Conservation (phyloP, 2,329 filamentous ascomycete genomes). For the Apiospora kogelbergensis region DNA sequence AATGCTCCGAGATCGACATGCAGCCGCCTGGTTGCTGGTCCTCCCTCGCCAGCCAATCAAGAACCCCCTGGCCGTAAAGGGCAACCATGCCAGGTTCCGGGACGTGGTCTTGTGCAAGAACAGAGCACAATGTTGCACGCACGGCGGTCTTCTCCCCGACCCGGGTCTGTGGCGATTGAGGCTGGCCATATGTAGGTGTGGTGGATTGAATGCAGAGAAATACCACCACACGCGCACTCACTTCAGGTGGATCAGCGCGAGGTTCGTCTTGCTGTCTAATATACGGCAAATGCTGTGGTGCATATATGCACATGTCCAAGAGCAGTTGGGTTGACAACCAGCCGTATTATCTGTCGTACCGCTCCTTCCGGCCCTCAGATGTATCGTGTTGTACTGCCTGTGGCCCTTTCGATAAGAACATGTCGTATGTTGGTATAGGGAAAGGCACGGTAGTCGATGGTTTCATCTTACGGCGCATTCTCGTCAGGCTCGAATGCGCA, state of each 20-base stretch:
- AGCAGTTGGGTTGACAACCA: neutral
- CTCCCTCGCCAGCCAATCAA: conserved; percentile 3
- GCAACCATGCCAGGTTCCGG: neutral
- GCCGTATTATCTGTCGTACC: neutral
- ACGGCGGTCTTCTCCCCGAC: neutral
- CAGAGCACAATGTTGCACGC: neutral
- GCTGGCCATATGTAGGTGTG: neutral
- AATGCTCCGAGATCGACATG: conserved; percentile 7
- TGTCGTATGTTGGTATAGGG: neutral
- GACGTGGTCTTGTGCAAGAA: neutral
- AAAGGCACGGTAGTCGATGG: neutral
- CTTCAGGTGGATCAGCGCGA: neutral
- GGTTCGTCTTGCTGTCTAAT: too few relatives aligned
- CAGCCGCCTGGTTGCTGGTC: neutral
- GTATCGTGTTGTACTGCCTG: neutral
- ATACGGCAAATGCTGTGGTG: too few relatives aligned
- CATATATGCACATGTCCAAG: neutral
- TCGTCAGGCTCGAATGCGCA: neutral
- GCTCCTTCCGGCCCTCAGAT: neutral
- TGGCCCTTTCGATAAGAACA: neutral
- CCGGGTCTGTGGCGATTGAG: neutral
- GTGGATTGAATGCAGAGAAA: neutral
- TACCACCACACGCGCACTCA: neutral
- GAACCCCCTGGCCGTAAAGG: neutral
- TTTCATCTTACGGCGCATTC: neutral